Conservation (phyloP, 345 rosid species). For the Aegle marmelos region DNA sequence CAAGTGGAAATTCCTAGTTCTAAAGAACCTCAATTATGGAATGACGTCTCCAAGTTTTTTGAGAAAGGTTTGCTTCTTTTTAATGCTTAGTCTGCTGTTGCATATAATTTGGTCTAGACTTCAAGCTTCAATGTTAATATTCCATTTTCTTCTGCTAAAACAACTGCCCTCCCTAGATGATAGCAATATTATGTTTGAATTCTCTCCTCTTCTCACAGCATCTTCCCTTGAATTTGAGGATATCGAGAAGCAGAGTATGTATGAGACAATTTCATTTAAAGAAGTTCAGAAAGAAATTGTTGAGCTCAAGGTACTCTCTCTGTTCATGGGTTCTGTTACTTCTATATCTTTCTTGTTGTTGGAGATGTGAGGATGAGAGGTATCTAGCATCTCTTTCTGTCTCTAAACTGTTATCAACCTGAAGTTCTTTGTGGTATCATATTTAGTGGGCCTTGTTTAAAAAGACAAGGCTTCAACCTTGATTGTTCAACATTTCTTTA, state of each 20-base stretch:
- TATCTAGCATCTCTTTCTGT: neutral
- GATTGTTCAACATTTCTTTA: neutral
- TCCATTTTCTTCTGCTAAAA: neutral
- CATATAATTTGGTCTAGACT: neutral
- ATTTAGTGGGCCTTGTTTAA: neutral
- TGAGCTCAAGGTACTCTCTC: conserved; percentile 65
- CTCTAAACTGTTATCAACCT: neutral
- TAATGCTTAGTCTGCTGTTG: neutral
- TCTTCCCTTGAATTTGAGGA: conserved; percentile 70
- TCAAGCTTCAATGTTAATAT: neutral
- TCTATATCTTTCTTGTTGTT: conserved; percentile 11
- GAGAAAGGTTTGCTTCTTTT: conserved; percentile 55
- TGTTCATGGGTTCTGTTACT: conserved; percentile 1
- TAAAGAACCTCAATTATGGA: conserved; percentile 93
- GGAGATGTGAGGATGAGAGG: conserved; percentile 1
- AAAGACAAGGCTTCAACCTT: neutral
- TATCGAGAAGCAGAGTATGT: conserved; percentile 59
- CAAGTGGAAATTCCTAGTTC: conserved; percentile 81
- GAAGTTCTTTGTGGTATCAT: neutral
- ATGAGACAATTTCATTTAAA: conserved; percentile 61
- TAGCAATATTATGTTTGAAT: conserved; percentile 14
- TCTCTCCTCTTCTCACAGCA: conserved; percentile 49
- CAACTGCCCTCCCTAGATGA: neutral
- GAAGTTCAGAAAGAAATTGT: conserved; percentile 63
- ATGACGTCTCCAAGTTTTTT: conserved; percentile 76